Base-by-base conservation (phyloP, 108 stramenopile species). In the Nitzschia sp. region DNA sequence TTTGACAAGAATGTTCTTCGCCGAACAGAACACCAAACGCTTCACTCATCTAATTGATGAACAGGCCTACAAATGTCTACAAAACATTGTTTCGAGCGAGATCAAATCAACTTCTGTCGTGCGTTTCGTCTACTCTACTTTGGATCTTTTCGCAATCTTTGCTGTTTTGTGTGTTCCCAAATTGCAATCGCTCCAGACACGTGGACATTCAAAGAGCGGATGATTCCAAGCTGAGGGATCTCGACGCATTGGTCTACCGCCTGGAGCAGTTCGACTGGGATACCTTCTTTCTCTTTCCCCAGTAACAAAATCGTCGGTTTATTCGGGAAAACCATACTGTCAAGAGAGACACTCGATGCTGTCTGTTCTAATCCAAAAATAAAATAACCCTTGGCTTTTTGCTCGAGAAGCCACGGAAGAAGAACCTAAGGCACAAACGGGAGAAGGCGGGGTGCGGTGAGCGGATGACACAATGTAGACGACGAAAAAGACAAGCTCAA, bases 181-280 rank as follows among this genome's bases (percentile, higher is more conserved):
- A 98, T 86, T 1, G 82, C 65, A 21, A 98, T 80, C 15, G 97
- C 93, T 23, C 94, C 96, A 27, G 83, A 79, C 6, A 97, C 98
- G 60, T 98, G 98, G n/a, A 97, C 98, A 61, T 98, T 98, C 29
- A 98, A 73, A 28, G 89, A 91, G 5, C 98, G 80, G 59, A 90
- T 94, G 57, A 98, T 94, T 16, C 98, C 98, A 27, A 94, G 78
- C 71, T 98, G 98, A 15, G 98, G 98, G 62, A 98, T 96, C 72
- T 98, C 96, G 36, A 96, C 86, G 68, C 96, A 96, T n/a, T 84
- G 64, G 59, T 98, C 98, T 31, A 97, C 91, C 32, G 87, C 80
- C 22, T 93, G 81, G 17, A 98, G 74, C 50, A 90, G 90, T 32
- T 94, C 83, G 0, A 96, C 89, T 0, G 96, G 96, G 4, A 97